Evolutionary conservation across 352 stramenopile genomes (phyloP), one percentile per base, ranked within the genome.

Genomic region (Phytophthora capsici): DNA sequence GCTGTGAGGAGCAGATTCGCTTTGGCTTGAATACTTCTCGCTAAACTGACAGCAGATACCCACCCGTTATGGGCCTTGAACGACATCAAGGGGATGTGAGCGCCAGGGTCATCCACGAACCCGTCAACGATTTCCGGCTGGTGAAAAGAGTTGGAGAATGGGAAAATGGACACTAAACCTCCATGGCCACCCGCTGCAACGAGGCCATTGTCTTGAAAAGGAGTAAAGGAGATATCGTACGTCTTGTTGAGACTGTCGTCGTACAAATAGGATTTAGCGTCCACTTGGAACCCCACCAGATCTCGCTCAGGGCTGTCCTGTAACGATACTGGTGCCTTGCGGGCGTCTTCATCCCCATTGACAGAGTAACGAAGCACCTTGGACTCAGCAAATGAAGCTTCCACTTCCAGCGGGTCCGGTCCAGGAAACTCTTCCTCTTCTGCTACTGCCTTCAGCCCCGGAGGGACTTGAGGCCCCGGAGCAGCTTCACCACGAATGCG

Each of bases 51-150:
- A 36, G 69, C 69, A 44, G 80, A 84, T 55, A 89, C 59, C 80
- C 80, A 89, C 1, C 77, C 77, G 14, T 46, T 73, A 46, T 89
- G 80, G 0, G 80, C 80, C 23, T 75, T 78, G 34, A 89, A 89
- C 2, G 77, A 78, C 57, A 89, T 74, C n/a, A 86, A 49, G 23
- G 80, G 77, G 1, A 30, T 49, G 30, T 72, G 68, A 12, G 41
- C 50, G 4, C n/a, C 56, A 36, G 36, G 28, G 22, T 57, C 45
- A 47, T 71, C 44, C 20, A 66, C 63, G 22, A 58, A 51, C 3
- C 17, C 40, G 43, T 73, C 43, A 4, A 40, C 32, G 5, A 43
- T 57, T 51, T 66, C 48, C 7, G 36, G 20, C 44, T 58, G 56
- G 22, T 61, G 34, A 22, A 53, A 61, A 2, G 43, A 37, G n/a